These are phyloP conservation scores for Saussurea involucrata DNA, from an alignment of 129 eudicot genomes.

Conservation along the genomic window DNA sequence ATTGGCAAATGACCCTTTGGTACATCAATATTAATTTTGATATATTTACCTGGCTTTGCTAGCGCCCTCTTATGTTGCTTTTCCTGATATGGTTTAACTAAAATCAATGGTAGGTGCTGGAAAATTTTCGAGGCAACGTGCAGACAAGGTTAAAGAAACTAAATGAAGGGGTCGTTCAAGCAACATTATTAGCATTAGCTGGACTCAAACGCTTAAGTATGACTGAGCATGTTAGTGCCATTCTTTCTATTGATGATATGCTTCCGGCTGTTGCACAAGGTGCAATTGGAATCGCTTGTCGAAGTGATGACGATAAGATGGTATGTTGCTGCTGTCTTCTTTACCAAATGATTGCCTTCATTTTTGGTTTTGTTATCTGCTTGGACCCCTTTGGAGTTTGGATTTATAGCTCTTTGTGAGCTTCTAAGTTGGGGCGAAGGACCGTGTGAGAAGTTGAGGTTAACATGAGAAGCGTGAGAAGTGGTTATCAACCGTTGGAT, in stretches of 20 bases:
- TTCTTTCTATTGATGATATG: conserved; percentile 83
- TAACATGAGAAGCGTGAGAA: too few relatives aligned
- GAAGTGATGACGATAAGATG: conserved; percentile 82
- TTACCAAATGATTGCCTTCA: neutral
- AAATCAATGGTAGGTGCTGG: conserved; percentile 51
- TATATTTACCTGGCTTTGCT: neutral
- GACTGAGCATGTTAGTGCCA: conserved; percentile 75
- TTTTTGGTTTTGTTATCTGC: conserved; percentile 13
- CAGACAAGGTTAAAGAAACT: conserved; percentile 89
- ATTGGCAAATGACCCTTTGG: neutral
- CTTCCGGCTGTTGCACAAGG: conserved; percentile 95
- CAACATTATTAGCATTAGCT: conserved; percentile 86
- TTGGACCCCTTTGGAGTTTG: neutral
- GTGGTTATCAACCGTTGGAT: too few relatives aligned
- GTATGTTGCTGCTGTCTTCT: conserved; percentile 34
- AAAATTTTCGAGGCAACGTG: conserved; percentile 89
- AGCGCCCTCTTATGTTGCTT: neutral
- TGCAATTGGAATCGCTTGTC: conserved; percentile 90
- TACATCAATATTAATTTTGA: neutral
- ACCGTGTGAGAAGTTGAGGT: too few relatives aligned
- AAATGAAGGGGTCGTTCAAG: conserved; percentile 78
- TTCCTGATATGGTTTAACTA: neutral
- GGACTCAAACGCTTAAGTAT: conserved; percentile 80
- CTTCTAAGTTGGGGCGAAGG: neutral
- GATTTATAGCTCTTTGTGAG: neutral